Base-by-base conservation (phyloP, 495 filamentous ascomycete genomes). In the Entonaema liquescens region DNA sequence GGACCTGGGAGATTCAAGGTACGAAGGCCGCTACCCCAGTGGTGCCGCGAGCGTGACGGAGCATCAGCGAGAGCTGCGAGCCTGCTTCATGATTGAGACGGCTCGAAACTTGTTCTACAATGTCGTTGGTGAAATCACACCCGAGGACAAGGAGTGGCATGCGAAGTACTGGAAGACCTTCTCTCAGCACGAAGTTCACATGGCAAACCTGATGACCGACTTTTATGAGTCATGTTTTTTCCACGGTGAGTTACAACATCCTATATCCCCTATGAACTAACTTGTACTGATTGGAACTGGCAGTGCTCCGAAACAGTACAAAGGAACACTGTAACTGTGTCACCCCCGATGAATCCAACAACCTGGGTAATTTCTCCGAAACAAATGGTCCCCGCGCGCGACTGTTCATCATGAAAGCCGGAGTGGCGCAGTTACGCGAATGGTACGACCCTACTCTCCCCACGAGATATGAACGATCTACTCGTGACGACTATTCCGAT, bases 51-150 rank as follows among this genome's bases (percentile, higher is more conserved):
- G 23, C 11, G 11, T 1, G n/a, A 29, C 64, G 1, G 56, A 67
- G 19, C 6, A 4, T 0, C 23, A 12, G 5, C 33, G 64, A 6
- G 17, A 33, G 33, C 3, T 54, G 2, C 64, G 57, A 6, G 25
- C 47, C 3, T 40, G 33, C 9, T 26, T 60, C 15, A 67, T 61
- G 57, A 28, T 67, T 0, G 64, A 67, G 35, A 67, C 49, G 1
- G 56, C 47, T 5, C 9, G 25, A 1, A 67, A 67, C n/a, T 25
- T 67, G 1, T 55, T 61, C 49, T n/a, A 61, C 28, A 36, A 44
- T 13, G 23, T 5, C 6, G 21, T 40, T 54, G n/a, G 63, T 47
- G 28, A 31, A n/a, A n/a, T n/a, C n/a, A n/a, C n/a, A n/a, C n/a
- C n/a, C 23, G 38, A 42, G 44, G 6, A 35, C 35, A 29, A 1